Evolutionary conservation across 129 eudicot species (phyloP).

Genomic region (Chrysanthemum makinoi): DNA sequence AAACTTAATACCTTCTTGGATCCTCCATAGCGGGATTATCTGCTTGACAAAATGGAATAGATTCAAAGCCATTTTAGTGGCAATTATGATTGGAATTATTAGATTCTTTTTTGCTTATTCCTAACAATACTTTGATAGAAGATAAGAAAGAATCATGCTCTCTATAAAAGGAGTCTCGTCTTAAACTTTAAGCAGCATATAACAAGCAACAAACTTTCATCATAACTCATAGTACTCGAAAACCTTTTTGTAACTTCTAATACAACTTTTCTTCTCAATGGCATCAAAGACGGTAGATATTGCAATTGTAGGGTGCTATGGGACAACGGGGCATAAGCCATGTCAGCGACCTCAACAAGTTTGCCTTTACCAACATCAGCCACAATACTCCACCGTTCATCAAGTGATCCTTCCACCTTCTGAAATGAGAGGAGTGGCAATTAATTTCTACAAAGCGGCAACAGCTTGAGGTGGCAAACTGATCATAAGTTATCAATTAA

Average conservation of each 20-base stretch:
- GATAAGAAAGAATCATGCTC: neutral
- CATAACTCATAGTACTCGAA: slow-evolving; percentile 2
- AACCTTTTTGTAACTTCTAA: slow-evolving; percentile 15
- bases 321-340: slow-evolving; percentile 14
- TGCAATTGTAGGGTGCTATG: slow-evolving; percentile 25
- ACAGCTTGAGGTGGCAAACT: slow-evolving; percentile 26
- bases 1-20: neutral
- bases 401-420: slow-evolving; percentile 32
- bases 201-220: slow-evolving; percentile 25
- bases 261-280: slow-evolving; percentile 28
- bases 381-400: slow-evolving; percentile 31
- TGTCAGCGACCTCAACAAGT: slow-evolving; percentile 27
- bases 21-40: slow-evolving; percentile 6
- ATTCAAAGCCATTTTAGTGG: slow-evolving; percentile 27
- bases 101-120: slow-evolving; percentile 21
- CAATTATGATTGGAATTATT: slow-evolving; percentile 15
- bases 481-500: neutral
- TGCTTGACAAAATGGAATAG: slow-evolving; percentile 22
- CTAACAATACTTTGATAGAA: neutral
- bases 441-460: slow-evolving; percentile 37
- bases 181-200: slow-evolving; percentile 23
- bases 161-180: slow-evolving; percentile 29
- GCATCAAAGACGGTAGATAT: slow-evolving; percentile 31
- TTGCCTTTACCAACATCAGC: slow-evolving; percentile 27
- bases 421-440: slow-evolving; percentile 19